These are phyloP conservation scores for Cercospora nicotianae DNA, from an alignment of 2,329 filamentous ascomycete genomes.

Conservation along the genomic window DNA sequence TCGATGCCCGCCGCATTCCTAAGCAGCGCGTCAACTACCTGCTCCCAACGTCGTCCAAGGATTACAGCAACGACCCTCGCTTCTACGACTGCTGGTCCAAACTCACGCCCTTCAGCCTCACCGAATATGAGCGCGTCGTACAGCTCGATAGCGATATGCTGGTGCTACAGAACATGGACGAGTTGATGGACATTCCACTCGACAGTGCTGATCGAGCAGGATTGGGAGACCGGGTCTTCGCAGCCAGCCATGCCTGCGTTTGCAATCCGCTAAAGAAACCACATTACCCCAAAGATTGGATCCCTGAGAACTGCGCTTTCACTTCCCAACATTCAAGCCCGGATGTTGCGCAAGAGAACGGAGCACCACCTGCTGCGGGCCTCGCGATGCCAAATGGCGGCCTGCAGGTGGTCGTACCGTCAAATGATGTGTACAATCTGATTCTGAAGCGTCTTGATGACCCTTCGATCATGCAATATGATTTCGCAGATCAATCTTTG, in stretches of 20 bases:
- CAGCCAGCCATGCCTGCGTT: slow-evolving; percentile 79
- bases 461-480: slow-evolving; percentile 51
- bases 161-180: slow-evolving; percentile 81
- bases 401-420: slow-evolving; percentile 62
- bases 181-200: slow-evolving; percentile 79
- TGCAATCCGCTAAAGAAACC: slow-evolving; percentile 78
- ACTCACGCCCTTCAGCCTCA: slow-evolving; percentile 73
- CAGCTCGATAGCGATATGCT: slow-evolving; percentile 90
- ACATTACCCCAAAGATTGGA: slow-evolving; percentile 76
- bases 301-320: slow-evolving; percentile 62
- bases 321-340: slow-evolving; percentile 57
- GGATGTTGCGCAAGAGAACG: slow-evolving; percentile 52
- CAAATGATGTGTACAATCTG: slow-evolving; percentile 52
- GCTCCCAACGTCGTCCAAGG: slow-evolving; percentile 62
- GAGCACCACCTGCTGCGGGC: slow-evolving; percentile 52
- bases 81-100: slow-evolving; percentile 94
- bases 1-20: slow-evolving; percentile 68
- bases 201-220: slow-evolving; percentile 58
- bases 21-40: slow-evolving; percentile 71
- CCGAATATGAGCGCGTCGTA: slow-evolving; percentile 75
- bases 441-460: slow-evolving; percentile 52
- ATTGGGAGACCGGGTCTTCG: slow-evolving; percentile 68
- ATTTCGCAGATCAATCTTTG: slow-evolving; percentile 61
- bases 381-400: slow-evolving; percentile 62
- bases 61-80: slow-evolving; percentile 74